A percentile compares a stretch with the other conserved stretches of the same genome.
Evolutionary conservation across 306 rosid genomes (phyloP).

Genomic region (Dalbergia cultrata): DNA sequence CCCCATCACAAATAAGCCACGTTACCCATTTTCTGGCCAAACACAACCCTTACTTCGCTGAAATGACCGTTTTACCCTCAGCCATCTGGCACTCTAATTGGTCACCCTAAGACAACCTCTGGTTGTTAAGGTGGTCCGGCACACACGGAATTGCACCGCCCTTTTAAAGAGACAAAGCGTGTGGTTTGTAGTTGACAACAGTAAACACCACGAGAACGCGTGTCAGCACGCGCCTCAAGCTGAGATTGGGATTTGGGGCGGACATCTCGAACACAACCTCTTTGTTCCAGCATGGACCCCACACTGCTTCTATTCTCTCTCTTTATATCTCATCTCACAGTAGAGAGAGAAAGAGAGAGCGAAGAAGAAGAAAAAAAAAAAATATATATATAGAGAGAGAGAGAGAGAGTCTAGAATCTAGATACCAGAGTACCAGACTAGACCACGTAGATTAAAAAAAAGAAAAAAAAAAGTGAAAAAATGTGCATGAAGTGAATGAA

Average conservation of each 20-base stretch:
- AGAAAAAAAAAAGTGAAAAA: background rate
- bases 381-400: no score
- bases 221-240: background rate
- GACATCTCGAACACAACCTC: conserved; percentile 53
- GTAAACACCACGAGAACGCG: conserved; percentile 35
- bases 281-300: conserved; percentile 46
- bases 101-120: background rate
- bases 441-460: background rate
- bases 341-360: background rate
- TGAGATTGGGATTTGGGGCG: conserved; percentile 46
- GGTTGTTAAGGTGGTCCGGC: background rate
- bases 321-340: background rate
- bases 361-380: background rate
- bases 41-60: background rate
- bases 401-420: background rate
- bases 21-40: background rate
- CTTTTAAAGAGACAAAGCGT: background rate
- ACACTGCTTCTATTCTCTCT: conserved; percentile 1
- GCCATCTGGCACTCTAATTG: background rate
- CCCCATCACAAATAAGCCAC: background rate
- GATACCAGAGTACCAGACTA: background rate
- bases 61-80: conserved; percentile 10
- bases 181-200: conserved; percentile 28
- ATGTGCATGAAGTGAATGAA: conserved; percentile 31
- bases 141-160: background rate